Base-by-base conservation (phyloP, 768 basidiomycete genomes). In the Lactarius tabidus region DNA sequence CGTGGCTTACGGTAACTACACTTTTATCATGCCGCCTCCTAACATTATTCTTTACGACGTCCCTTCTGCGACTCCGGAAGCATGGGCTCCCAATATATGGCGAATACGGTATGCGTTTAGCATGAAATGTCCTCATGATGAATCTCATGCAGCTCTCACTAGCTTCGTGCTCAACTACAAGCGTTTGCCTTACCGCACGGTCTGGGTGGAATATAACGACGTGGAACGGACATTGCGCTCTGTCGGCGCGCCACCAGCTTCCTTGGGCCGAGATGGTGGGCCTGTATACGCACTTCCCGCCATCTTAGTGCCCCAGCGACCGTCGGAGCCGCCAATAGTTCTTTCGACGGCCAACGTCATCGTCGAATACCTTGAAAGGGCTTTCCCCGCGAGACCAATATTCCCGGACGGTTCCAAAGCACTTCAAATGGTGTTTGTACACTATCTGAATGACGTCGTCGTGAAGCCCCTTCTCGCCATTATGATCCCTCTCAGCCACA, bases 21-120 rank as follows among this genome's bases (percentile, higher is more conserved):
- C 60, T 51, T 60, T 6, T 38, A 60, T 54, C 58, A 81, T 81
- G 79, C 73, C 80, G 61, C 77, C 78, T 59, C 83, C 85, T 15
- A 75, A 78, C 55, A 86, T 91, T 65, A 84, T 79, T 18, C 77
- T 91, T 18, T 91, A 89, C 72, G 89, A 91, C 67, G 79, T 86
- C 26, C 84, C 81, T 38, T 85, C 87, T 12, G 79, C 78, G 57
- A 79, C 79, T 10, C 78, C 84, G 2, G 85, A 87, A 60, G 81
- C 88, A n/a, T 91, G 89, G 89, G 85, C 85, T 59, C 89, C 89
- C 33, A 88, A 88, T 67, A 77, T 87, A 33, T 90, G 89, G 89
- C 80, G 87, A 52, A 82, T 91, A 67, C 78, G 89, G 88, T 85
- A 59, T 36, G 77, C 61, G 18, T 17, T 45, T 14, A 17, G 39